Conservation (phyloP, 495 filamentous ascomycete genomes). For the Polyplosphaeria fusca region DNA sequence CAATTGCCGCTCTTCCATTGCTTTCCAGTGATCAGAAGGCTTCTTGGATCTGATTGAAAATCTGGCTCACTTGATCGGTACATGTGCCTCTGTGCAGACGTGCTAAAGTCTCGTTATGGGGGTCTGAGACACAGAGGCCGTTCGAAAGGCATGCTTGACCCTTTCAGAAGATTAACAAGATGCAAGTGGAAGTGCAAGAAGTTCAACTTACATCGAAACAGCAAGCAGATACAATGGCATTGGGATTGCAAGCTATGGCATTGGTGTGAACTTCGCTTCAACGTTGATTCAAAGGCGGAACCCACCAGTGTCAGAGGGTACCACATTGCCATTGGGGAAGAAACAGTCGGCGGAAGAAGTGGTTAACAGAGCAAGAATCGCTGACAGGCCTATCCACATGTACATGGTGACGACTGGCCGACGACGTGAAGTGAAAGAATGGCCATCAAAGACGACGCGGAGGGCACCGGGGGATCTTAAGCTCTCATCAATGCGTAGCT, state of each 20-base stretch:
- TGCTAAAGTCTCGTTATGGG: slow-evolving; percentile 8
- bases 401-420: not conserved
- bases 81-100: slow-evolving; percentile 21
- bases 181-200: not conserved
- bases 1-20: slow-evolving; percentile 16
- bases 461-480: not conserved
- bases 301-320: not conserved
- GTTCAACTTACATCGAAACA: slow-evolving; percentile 12
- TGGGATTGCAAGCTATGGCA: slow-evolving; percentile 15
- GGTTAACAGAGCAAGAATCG: not conserved
- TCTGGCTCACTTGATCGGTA: no score
- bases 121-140: slow-evolving; percentile 28
- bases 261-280: not conserved
- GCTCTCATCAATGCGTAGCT: not conserved
- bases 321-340: not conserved
- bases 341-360: not conserved
- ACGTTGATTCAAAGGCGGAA: not conserved
- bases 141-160: slow-evolving; percentile 27
- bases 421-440: not conserved
- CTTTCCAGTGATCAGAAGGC: no score
- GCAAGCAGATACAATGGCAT: slow-evolving; percentile 13
- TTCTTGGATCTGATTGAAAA: no score
- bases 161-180: not conserved
- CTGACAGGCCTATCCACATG: not conserved
- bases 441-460: not conserved